A percentile compares a stretch with the other conserved stretches of the same genome.
phyloP scores from a whole-genome alignment of 1,284 basidiomycete genomes.

The Serendipita sp. region DNA sequence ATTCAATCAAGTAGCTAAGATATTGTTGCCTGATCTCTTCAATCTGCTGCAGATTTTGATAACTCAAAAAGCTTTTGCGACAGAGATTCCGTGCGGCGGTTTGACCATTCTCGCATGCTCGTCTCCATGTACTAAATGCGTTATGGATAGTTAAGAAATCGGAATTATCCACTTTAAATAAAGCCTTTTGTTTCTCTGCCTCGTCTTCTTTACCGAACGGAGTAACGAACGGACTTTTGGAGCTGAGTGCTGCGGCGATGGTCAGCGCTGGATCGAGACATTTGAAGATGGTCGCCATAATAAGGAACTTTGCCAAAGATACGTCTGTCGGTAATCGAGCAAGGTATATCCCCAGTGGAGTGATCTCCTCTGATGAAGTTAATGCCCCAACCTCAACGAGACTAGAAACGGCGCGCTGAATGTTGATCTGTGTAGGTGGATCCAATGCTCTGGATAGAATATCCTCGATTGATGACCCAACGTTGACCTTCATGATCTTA shows the following conservation, averaged over 20 bases:
- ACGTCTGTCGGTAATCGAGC: slow-evolving; percentile 93
- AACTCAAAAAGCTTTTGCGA: slow-evolving; percentile 70
- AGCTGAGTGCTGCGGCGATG: slow-evolving; percentile 85
- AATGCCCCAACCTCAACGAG: slow-evolving; percentile 86
- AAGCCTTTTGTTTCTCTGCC: slow-evolving; percentile 71
- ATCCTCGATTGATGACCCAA: slow-evolving; percentile 82
- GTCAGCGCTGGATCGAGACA: slow-evolving; percentile 93
- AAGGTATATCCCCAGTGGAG: slow-evolving; percentile 82
- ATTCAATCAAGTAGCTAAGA: slow-evolving; percentile 77
- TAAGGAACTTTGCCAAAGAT: slow-evolving; percentile 87
- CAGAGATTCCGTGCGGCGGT: slow-evolving; percentile 63
- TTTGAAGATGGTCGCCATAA: slow-evolving; percentile 74
- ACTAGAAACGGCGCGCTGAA: slow-evolving; percentile 82
- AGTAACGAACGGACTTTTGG: slow-evolving; percentile 84
- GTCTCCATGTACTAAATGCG: slow-evolving; percentile 80
- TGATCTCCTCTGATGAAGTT: slow-evolving; percentile 81
- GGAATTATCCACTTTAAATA: slow-evolving; percentile 80
- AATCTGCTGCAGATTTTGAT: slow-evolving; percentile 90
- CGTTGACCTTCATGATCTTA: slow-evolving; percentile 89
- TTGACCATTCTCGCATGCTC: slow-evolving; percentile 49
- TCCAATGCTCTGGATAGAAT: slow-evolving; percentile 81
- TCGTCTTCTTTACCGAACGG: slow-evolving; percentile 82
- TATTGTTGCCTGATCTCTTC: slow-evolving; percentile 95
- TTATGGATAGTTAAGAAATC: slow-evolving; percentile 92
- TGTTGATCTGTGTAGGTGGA: slow-evolving; percentile 75